phyloP scores from a whole-genome alignment of 306 rosid genomes.

The Hippophae gyantsensis region DNA sequence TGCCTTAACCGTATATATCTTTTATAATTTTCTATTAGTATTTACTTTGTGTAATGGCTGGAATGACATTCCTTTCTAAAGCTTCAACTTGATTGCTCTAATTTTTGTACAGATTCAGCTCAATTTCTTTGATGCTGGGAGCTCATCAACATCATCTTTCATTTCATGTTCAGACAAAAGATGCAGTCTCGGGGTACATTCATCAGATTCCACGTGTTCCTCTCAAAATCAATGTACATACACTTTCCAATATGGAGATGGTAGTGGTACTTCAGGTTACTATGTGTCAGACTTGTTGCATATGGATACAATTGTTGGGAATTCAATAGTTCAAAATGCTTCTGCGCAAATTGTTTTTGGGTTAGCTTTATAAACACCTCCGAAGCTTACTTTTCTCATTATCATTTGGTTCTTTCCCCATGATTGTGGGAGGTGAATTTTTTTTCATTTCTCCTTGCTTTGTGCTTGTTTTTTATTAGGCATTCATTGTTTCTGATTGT shows the following conservation, averaged over 20 bases:
- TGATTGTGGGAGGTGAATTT: neutral
- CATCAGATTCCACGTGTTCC: conserved; percentile 70
- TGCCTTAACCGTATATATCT: neutral
- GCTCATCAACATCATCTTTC: conserved; percentile 63
- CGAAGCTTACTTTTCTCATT: conserved; percentile 4
- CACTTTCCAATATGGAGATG: conserved; percentile 91
- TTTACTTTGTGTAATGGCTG: neutral
- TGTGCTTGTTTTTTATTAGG: conserved; percentile 19
- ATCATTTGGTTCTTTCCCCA: neutral
- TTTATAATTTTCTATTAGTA: conserved; percentile 8
- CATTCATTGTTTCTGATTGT: conserved; percentile 22
- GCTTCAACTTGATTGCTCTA: conserved; percentile 15
- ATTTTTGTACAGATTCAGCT: conserved; percentile 55
- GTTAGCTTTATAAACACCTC: conserved; percentile 37
- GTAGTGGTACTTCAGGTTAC: conserved; percentile 92
- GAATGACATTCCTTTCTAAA: neutral
- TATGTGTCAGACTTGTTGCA: conserved; percentile 69
- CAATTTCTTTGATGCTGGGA: conserved; percentile 50
- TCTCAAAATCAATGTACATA: conserved; percentile 67
- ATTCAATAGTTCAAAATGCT: conserved; percentile 50
- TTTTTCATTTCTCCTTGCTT: neutral
- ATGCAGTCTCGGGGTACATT: conserved; percentile 51
- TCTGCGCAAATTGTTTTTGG: conserved; percentile 81
- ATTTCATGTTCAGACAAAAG: conserved; percentile 73
- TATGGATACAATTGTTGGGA: conserved; percentile 46